Evolutionary conservation across 768 basidiomycete species (phyloP), one percentile per base, ranked within the genome.

Genomic region (Tylopilus subfusipes): DNA sequence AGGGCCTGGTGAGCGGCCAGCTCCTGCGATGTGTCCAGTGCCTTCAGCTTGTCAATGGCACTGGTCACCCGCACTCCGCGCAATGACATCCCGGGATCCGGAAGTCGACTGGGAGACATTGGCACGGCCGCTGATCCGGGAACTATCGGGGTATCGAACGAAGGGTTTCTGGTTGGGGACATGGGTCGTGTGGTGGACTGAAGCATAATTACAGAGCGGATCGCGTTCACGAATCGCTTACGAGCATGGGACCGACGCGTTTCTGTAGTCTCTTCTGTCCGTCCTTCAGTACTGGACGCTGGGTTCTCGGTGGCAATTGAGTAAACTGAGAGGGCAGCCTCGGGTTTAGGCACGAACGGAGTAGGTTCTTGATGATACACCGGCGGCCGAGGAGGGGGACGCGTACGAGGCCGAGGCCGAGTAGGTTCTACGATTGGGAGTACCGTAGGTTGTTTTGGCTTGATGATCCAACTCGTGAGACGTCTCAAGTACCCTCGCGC

Each of bases 171-270:
- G n/a, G 63, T 65, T 6, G 72, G 65, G 8, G 71, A 68, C 58
- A 65, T 60, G 39, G 67, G 56, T 34, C 64, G 64, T 43, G 72
- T 51, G 21, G 72, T 67, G 60, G 60, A 58, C 62, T 73, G 72
- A 62, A 73, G 64, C 72, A 77, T 78, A 55, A 78, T 76, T 18
- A 80, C 77, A 36, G 74, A 74, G 30, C 77, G 76, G 21, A 80
- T 78, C 13, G 75, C 72, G 56, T 72, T 73, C 44, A 62, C 66
- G 49, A 79, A 75, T 29, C 79, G 74, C 25, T 67, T 58, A 42
- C 70, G 68, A 13, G 70, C 66, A n/a, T 66, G 53, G 60, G 65
- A 61, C 14, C 57, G 68, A 13, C 69, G 63, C 18, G 61, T 59
- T 25, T 53, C 60, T 13, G 52, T 54, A 19, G 56, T 64, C 49